Evolutionary conservation across 352 stramenopile species (phyloP).

Genomic region (Pythium folliculosum): DNA sequence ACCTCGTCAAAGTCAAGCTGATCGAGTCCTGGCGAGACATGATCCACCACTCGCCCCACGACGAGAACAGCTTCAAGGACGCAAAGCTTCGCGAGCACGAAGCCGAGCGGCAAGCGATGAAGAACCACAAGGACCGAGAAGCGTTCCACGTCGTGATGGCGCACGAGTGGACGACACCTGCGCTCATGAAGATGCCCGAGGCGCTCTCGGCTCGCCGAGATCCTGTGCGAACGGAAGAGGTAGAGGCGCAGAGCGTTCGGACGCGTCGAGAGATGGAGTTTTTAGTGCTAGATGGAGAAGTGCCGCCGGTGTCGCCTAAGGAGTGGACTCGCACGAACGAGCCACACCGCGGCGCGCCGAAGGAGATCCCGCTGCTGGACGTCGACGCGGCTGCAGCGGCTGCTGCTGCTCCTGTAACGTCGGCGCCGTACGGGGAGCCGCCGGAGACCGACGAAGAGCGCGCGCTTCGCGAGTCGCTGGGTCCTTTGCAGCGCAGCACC

Average conservation of each 20-base stretch:
- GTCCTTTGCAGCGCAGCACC: constrained; percentile 72
- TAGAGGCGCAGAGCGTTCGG: constrained; percentile 60
- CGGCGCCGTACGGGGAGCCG: constrained; percentile 19
- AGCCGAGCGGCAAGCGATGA: constrained; percentile 65
- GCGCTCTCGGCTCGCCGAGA: constrained; percentile 41
- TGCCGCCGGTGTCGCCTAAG: constrained; percentile 73
- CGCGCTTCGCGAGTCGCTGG: constrained; percentile 63
- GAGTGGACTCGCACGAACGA: constrained; percentile 80
- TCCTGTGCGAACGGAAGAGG: constrained; percentile 56
- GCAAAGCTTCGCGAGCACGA: constrained; percentile 85
- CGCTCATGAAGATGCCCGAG: constrained; percentile 65
- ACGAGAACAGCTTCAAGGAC: constrained; percentile 76
- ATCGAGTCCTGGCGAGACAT: constrained; percentile 88
- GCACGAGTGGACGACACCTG: constrained; percentile 69
- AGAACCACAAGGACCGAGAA: constrained; percentile 62
- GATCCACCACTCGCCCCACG: constrained; percentile 60
- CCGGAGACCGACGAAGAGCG: constrained; percentile 56
- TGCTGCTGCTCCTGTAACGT: constrained; percentile 14
- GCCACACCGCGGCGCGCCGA: constrained; percentile 48
- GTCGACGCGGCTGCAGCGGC: constrained; percentile 30
- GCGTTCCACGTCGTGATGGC: constrained; percentile 48
- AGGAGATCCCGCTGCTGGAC: constrained; percentile 74
- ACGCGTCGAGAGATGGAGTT: constrained; percentile 84
- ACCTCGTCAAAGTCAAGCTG: constrained; percentile 80
- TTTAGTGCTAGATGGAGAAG: constrained; percentile 78